phyloP scores from a whole-genome alignment of 495 filamentous ascomycete genomes.

The Usnea hakonensis region DNA sequence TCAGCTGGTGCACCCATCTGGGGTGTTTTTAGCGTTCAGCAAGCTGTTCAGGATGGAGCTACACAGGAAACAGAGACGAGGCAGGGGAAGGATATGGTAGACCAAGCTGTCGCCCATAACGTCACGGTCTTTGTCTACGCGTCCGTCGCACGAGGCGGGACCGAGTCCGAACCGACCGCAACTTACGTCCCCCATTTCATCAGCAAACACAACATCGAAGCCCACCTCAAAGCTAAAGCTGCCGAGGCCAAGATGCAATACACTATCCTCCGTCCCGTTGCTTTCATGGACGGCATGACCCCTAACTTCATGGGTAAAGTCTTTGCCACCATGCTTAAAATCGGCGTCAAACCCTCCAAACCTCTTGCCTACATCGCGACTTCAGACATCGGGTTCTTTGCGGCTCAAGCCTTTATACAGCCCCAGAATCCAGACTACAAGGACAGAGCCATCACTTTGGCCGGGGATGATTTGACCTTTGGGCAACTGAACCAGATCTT shows the following conservation, averaged over 20 bases:
- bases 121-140: constrained; percentile 60
- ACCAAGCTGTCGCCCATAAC: constrained; percentile 46
- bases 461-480: constrained; percentile 52
- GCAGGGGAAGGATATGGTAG: constrained; percentile 57
- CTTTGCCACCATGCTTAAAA: constrained; percentile 46
- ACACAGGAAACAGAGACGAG: constrained; percentile 43
- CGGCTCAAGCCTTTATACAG: constrained; percentile 50
- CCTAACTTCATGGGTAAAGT: constrained; percentile 52
- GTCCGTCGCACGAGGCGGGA: constrained; percentile 60
- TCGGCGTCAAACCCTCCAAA: constrained; percentile 37
- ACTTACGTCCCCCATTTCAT: constrained; percentile 57
- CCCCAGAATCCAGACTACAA: constrained; percentile 35
- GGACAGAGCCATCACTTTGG: constrained; percentile 43
- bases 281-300: constrained; percentile 55
- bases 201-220: constrained; percentile 57
- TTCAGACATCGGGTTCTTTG: constrained; percentile 58
- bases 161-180: constrained; percentile 43
- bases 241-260: constrained; percentile 24
- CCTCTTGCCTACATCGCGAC: constrained; percentile 52
- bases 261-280: constrained; percentile 46
- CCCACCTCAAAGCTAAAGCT: constrained; percentile 42
- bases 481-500: constrained; percentile 44
- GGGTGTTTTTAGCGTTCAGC: constrained; percentile 45
- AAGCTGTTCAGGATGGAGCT: constrained; percentile 40
- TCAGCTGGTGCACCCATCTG: constrained; percentile 33